Base-by-base conservation (phyloP, 768 basidiomycete species). In the Hericium coralloides region DNA sequence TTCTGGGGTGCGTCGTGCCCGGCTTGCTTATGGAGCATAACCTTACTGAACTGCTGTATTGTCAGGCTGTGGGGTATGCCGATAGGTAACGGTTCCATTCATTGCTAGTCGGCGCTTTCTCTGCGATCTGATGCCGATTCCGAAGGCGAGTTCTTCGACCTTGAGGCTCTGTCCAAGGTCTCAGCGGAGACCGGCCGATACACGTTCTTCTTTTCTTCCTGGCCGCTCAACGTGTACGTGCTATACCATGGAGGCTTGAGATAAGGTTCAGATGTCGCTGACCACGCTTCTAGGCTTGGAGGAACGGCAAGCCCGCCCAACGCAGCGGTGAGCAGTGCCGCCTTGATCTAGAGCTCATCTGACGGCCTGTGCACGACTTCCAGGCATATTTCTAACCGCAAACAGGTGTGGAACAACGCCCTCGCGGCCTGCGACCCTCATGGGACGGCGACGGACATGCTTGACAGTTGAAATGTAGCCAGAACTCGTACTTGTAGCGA, bases 201-300 rank as follows among this genome's bases (percentile, higher is more conserved):
- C 66, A 83, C 82, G 10, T 87, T 89, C 68, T 88, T 87, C 76
- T 86, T 88, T 70, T 77, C 84, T 1, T 87, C 84, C 2, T 87
- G 83, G 84, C 85, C 86, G 0, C 71, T 89, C 59, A 79, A 85
- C 66, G 80, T 88, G 84, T 85, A 61, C 63, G 82, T 69, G 22
- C 25, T 36, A 12, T 12, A 18, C 22, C 18, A n/a, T n/a, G n/a
- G 31, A 9, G 31, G 31, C 31, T 31, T 31, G 31, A 31, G 31
- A 31, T 36, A 12, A 4, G 15, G 49, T 36, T 50, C 49, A 15
- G 26, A 23, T 17, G 20, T 36, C 26, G 49, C 26, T 49, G 26
- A 55, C 31, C 49, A 53, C 20, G 37, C 22, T 45, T 45, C 60
- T 20, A 83, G 84, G 49, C 79, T 85, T 23, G 84, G 84, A 12